These are phyloP conservation scores for Tuber umbilicatum DNA, from an alignment of 495 filamentous ascomycete species.

Conservation along the genomic window DNA sequence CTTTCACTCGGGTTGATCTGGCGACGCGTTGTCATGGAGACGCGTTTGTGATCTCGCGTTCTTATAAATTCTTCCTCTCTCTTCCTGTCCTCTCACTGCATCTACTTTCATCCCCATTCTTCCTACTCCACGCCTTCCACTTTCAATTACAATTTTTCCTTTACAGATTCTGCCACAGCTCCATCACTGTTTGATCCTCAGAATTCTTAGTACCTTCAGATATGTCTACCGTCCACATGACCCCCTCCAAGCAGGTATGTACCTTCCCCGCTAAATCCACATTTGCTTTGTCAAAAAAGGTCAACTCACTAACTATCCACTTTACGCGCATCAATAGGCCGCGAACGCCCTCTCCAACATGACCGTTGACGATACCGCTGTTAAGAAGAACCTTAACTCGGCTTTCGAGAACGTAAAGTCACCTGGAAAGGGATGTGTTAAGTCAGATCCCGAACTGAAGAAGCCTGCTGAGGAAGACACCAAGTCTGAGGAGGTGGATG, in stretches of 20 bases:
- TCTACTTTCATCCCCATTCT: not conserved
- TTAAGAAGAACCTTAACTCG: conserved; percentile 79
- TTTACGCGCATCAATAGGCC: conserved; percentile 53
- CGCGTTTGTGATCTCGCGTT: not conserved
- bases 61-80: not conserved
- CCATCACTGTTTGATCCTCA: not conserved
- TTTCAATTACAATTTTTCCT: not conserved
- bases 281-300: conserved; percentile 5
- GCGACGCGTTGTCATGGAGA: conserved; percentile 1
- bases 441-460: conserved; percentile 49
- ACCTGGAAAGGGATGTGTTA: conserved; percentile 45
- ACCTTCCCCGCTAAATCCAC: conserved; percentile 12
- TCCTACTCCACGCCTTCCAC: not conserved
- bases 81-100: not conserved
- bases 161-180: not conserved
- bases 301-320: conserved; percentile 43
- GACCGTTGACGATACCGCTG: conserved; percentile 75
- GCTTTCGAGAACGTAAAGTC: conserved; percentile 49
- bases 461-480: conserved; percentile 53
- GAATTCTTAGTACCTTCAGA: not conserved
- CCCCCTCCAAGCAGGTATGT: conserved; percentile 80
- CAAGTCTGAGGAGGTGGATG: conserved; percentile 66
- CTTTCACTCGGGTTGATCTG: not conserved
- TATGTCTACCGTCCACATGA: conserved; percentile 44
- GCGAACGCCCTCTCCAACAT: conserved; percentile 76